Percentiles rank a stretch among this genome's conserved stretches.
Conservation (phyloP, 192 early-diverging fungal genomes). For the Spizellomyces sp. region DNA sequence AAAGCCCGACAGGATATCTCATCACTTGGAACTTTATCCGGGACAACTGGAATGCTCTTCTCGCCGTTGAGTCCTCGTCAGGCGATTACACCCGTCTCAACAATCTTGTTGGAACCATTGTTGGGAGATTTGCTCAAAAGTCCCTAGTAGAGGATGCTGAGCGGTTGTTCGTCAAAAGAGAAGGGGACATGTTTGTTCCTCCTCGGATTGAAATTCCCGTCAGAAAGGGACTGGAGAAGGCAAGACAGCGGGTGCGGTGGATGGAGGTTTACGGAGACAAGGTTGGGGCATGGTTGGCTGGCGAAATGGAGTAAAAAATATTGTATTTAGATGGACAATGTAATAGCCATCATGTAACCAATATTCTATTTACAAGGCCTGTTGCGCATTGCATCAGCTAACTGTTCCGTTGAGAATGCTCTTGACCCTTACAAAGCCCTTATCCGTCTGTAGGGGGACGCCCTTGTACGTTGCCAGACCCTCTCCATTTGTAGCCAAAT, state of each 20-base stretch:
- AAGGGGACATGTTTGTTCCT: constrained; percentile 29
- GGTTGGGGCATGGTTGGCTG: constrained; percentile 31
- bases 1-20: constrained; percentile 20
- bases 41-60: constrained; percentile 28
- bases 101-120: constrained; percentile 28
- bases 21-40: constrained; percentile 34
- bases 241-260: constrained; percentile 27
- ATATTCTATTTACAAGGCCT: no score
- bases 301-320: background rate
- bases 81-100: constrained; percentile 29
- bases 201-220: constrained; percentile 27
- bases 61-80: background rate
- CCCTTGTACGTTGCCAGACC: constrained; percentile 20
- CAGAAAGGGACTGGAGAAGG: constrained; percentile 39
- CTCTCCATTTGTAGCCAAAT: constrained; percentile 40
- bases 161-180: constrained; percentile 32
- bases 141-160: constrained; percentile 32
- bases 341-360: no score
- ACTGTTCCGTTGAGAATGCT: no score
- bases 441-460: background rate
- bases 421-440: no score
- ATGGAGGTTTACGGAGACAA: background rate
- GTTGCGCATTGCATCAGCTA: no score
- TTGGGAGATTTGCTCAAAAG: constrained; percentile 15
- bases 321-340: no score